Percentiles rank a stretch among this genome's conserved stretches.
These are phyloP conservation scores for Backusella circina DNA, from an alignment of 192 early-diverging fungal genomes.

Conservation along the genomic window DNA sequence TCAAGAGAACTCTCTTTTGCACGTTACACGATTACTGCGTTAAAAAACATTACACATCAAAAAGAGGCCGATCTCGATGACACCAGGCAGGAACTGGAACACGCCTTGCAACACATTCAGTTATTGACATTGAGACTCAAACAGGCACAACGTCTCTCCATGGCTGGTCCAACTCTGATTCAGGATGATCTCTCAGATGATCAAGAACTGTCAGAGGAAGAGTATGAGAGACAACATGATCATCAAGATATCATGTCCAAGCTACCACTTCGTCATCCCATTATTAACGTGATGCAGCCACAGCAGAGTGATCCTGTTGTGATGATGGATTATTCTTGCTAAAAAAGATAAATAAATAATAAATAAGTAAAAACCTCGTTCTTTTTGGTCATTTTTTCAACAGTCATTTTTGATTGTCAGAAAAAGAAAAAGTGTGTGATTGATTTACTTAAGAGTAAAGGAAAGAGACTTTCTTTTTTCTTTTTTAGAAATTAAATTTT, in stretches of 20 bases:
- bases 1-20: slow-evolving; percentile 25
- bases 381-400: not conserved
- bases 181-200: slow-evolving; percentile 20
- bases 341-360: not conserved
- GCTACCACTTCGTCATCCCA: slow-evolving; percentile 15
- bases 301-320: not conserved
- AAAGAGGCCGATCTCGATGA: slow-evolving; percentile 24
- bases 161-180: slow-evolving; percentile 5
- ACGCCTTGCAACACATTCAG: slow-evolving; percentile 27
- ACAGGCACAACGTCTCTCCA: not conserved
- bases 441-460: not conserved
- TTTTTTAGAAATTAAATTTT: not conserved
- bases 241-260: slow-evolving; percentile 17
- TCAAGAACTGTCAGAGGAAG: slow-evolving; percentile 26
- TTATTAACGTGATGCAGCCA: not conserved
- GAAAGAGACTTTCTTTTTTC: not conserved
- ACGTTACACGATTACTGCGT: slow-evolving; percentile 30
- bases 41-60: slow-evolving; percentile 29
- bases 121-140: slow-evolving; percentile 17
- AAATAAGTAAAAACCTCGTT: not conserved
- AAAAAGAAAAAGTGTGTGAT: not conserved
- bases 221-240: not conserved
- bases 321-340: not conserved
- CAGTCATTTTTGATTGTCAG: not conserved
- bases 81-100: slow-evolving; percentile 33